Conservation (phyloP, 106 monocot genomes). For the Acorus calamus region DNA sequence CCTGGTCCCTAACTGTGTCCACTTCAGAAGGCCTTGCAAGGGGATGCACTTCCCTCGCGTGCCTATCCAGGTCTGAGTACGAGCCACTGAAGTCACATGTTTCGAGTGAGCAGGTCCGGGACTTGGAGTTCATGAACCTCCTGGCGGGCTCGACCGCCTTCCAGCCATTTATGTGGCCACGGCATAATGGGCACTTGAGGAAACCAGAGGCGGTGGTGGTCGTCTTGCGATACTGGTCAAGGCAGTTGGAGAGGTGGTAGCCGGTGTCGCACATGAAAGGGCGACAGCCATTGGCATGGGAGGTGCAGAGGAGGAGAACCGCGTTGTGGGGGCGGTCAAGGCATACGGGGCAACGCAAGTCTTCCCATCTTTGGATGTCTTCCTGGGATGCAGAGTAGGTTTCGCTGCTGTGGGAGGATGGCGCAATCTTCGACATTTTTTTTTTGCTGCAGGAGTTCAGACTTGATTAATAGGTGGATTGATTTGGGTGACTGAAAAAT, state of each 20-base stretch:
- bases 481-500: too few species aligned
- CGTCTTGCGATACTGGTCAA: background rate
- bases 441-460: too few species aligned
- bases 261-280: constrained; percentile 9
- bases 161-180: too few species aligned
- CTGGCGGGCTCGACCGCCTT: background rate
- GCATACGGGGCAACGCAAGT: background rate
- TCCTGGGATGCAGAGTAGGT: background rate
- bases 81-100: constrained; percentile 5
- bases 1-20: background rate
- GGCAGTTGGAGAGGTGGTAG: constrained; percentile 7
- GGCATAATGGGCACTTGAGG: too few species aligned
- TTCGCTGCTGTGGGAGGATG: too few species aligned
- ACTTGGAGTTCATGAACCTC: constrained; percentile 6
- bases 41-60: constrained; percentile 2
- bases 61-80: constrained; percentile 4
- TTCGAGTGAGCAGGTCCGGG: constrained; percentile 1
- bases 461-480: too few species aligned
- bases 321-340: constrained; percentile 13
- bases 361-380: constrained; percentile 7
- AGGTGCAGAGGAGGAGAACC: constrained; percentile 4
- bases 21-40: background rate
- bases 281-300: background rate
- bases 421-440: too few species aligned
- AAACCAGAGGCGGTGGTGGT: background rate